Percentiles rank a stretch among this genome's conserved stretches.
Evolutionary conservation across 495 filamentous ascomycete species (phyloP).

Genomic region (Acidomyces sp.): DNA sequence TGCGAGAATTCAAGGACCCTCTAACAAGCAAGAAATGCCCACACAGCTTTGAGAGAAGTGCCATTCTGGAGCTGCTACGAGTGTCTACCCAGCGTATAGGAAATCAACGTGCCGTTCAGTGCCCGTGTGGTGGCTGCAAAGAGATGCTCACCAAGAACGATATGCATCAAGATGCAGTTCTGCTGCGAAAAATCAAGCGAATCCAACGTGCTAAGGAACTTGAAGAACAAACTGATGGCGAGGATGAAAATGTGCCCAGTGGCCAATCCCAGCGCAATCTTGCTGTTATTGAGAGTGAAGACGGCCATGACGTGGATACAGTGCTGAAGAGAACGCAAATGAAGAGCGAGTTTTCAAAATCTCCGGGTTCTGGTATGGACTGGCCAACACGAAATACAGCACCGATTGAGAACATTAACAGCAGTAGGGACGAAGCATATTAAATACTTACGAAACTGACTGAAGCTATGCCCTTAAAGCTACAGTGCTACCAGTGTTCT

Average conservation of each 20-base stretch:
- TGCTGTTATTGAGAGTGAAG: constrained; percentile 23
- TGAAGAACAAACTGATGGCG: constrained; percentile 25
- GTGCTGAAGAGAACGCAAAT: constrained; percentile 17
- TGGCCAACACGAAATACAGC: constrained; percentile 6
- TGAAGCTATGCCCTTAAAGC: too few relatives aligned
- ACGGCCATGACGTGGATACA: constrained; percentile 21
- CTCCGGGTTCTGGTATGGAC: too few relatives aligned
- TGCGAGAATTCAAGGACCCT: constrained; percentile 58
- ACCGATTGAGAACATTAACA: constrained; percentile 1
- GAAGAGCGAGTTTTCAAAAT: constrained; percentile 12
- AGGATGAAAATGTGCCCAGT: constrained; percentile 18
- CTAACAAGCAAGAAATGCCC: constrained; percentile 63
- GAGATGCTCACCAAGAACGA: constrained; percentile 28
- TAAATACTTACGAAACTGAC: too few relatives aligned
- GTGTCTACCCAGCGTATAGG: constrained; percentile 25
- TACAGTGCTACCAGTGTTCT: too few relatives aligned
- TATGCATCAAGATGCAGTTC: constrained; percentile 27
- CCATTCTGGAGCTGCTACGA: constrained; percentile 53
- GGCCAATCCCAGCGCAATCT: constrained; percentile 22
- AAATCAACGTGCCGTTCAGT: constrained; percentile 25
- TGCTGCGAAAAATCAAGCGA: constrained; percentile 30
- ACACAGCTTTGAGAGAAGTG: constrained; percentile 67
- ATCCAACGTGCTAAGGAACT: constrained; percentile 24
- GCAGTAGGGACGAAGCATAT: constrained; percentile 4
- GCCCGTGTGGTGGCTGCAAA: constrained; percentile 32